phyloP scores from a whole-genome alignment of 108 stramenopile genomes.

The Seminavis robusta region DNA sequence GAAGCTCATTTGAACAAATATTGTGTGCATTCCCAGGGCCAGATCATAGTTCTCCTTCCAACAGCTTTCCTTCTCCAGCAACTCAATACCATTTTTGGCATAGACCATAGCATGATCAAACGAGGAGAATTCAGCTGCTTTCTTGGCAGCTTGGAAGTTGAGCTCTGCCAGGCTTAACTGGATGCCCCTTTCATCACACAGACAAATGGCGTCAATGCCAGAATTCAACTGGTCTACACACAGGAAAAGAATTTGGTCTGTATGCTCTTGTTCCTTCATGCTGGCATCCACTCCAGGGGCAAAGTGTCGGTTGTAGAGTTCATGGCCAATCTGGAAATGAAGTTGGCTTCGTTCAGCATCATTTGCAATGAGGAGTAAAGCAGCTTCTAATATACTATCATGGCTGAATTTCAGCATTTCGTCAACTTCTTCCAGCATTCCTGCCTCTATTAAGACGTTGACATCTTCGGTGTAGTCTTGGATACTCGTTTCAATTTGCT shows the following conservation, averaged over 20 bases:
- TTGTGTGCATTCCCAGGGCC: not conserved
- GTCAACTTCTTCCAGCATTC: not conserved
- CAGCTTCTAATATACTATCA: not conserved
- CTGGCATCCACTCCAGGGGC: too few species aligned
- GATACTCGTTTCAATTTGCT: not conserved
- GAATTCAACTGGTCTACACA: constrained; percentile 4
- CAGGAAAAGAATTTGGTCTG: not conserved
- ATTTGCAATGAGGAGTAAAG: not conserved
- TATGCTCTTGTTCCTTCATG: not conserved
- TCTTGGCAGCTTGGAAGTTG: too few species aligned
- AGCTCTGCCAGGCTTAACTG: too few species aligned
- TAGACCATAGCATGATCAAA: too few species aligned
- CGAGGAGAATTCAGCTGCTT: too few species aligned
- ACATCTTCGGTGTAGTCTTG: not conserved
- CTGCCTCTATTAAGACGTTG: not conserved
- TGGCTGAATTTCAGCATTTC: not conserved
- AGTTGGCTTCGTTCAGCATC: not conserved
- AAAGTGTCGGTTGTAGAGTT: too few species aligned
- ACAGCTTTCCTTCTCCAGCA: too few species aligned
- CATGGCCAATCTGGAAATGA: too few species aligned
- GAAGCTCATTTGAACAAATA: not conserved
- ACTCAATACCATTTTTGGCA: too few species aligned
- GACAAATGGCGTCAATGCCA: not conserved
- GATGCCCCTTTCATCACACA: too few species aligned
- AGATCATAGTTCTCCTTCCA: too few species aligned